Conservation (phyloP, 1,284 basidiomycete species). For the Cryptococcus sp. region DNA sequence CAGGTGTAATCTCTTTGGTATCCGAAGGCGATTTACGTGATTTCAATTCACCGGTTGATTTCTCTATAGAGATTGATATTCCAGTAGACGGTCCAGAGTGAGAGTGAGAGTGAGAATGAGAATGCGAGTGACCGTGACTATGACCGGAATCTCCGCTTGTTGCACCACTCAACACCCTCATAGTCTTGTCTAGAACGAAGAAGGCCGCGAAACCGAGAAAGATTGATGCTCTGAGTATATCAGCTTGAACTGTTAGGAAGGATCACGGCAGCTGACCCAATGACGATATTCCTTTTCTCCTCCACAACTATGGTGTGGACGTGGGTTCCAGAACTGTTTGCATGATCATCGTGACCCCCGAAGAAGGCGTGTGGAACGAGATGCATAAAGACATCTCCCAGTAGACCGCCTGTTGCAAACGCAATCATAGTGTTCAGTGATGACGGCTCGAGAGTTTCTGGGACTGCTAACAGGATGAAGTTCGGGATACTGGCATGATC, state of each 20-base stretch:
- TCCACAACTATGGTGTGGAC: conserved; percentile 74
- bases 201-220: conserved; percentile 79
- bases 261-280: conserved; percentile 54
- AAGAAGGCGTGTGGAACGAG: conserved; percentile 84
- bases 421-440: conserved; percentile 80
- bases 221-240: conserved; percentile 60
- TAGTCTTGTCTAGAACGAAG: conserved; percentile 84
- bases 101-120: conserved; percentile 56
- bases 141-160: conserved; percentile 47
- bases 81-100: conserved; percentile 50
- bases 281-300: conserved; percentile 80
- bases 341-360: conserved; percentile 56
- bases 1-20: conserved; percentile 10
- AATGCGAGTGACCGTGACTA: conserved; percentile 53
- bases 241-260: not conserved
- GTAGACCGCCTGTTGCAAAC: conserved; percentile 67
- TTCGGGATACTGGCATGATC: conserved; percentile 59
- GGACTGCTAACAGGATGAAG: conserved; percentile 85
- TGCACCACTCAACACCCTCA: conserved; percentile 60
- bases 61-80: conserved; percentile 8
- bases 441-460: conserved; percentile 71
- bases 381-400: conserved; percentile 85
- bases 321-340: conserved; percentile 29
- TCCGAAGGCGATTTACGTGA: conserved; percentile 33
- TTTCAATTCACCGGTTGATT: conserved; percentile 15